Conservation (phyloP, 257 asterid species). For the Solanum peruvianum region DNA sequence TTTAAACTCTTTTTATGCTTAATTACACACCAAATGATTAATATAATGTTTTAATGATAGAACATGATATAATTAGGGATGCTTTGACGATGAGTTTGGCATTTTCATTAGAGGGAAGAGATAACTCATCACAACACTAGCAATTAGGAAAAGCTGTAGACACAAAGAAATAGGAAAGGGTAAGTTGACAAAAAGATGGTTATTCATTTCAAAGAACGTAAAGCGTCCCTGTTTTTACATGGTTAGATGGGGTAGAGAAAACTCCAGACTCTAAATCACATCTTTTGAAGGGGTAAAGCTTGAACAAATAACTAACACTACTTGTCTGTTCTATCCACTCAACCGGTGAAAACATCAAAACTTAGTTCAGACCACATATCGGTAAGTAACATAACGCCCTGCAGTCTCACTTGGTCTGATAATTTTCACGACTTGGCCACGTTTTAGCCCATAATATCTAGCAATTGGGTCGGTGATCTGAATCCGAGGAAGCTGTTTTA, state of each 20-base stretch:
- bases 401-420: constrained; percentile 94
- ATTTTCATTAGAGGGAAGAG: not conserved
- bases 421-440: constrained; percentile 71
- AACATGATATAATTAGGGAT: not conserved
- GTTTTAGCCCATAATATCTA: constrained; percentile 67
- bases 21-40: not conserved
- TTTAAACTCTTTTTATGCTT: not conserved
- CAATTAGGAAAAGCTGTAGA: not conserved
- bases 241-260: not conserved
- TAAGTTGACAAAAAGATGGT: not conserved
- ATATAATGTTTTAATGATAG: not conserved
- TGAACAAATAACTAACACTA: not conserved
- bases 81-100: not conserved
- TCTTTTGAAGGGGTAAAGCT: not conserved
- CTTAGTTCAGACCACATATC: constrained; percentile 44
- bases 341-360: not conserved
- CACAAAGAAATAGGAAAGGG: not conserved
- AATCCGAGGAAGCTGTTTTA: constrained; percentile 66
- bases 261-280: not conserved
- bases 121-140: not conserved
- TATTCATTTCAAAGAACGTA: not conserved
- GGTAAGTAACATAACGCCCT: constrained; percentile 75
- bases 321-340: not conserved
- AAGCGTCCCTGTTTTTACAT: not conserved
- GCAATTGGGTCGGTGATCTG: constrained; percentile 79